These are phyloP conservation scores for Candida palmyrensis DNA, from an alignment of 805 yeast genomes.

Conservation along the genomic window DNA sequence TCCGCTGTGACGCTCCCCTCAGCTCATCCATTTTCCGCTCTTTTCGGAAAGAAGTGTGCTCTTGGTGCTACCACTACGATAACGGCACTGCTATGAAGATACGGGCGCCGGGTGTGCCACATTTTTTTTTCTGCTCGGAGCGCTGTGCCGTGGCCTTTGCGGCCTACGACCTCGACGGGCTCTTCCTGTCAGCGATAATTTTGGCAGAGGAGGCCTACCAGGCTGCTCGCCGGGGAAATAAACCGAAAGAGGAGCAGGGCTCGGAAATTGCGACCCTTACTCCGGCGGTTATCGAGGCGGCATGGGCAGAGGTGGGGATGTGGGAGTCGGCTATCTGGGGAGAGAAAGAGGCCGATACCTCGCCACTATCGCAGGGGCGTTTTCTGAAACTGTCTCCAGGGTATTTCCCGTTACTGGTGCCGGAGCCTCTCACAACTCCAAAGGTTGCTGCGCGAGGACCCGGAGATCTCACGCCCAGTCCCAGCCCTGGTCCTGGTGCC, in stretches of 20 bases:
- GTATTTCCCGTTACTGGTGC: too few relatives aligned
- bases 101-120: slow-evolving; percentile 19
- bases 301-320: slow-evolving; percentile 33
- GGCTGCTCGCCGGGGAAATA: slow-evolving; percentile 9
- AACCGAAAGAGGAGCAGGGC: slow-evolving; percentile 17
- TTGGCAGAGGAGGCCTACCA: slow-evolving; percentile 26
- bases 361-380: too few relatives aligned
- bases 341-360: too few relatives aligned
- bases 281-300: slow-evolving; percentile 10
- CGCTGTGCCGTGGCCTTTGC: slow-evolving; percentile 37
- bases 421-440: too few relatives aligned
- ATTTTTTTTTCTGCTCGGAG: slow-evolving; percentile 49
- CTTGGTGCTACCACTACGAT: slow-evolving; percentile 45
- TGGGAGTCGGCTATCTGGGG: slow-evolving; percentile 34
- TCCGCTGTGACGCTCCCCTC: slow-evolving; percentile 36
- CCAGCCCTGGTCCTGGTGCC: too few relatives aligned
- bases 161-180: slow-evolving; percentile 26
- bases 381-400: too few relatives aligned
- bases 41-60: slow-evolving; percentile 61
- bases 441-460: too few relatives aligned
- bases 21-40: slow-evolving; percentile 46
- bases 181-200: slow-evolving; percentile 33
- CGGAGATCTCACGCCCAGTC: too few relatives aligned
- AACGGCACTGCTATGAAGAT: slow-evolving; percentile 44
- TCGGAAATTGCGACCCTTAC: slow-evolving; percentile 11